Evolutionary conservation across 805 yeast genomes (phyloP).

Genomic region (Starmera dryadoides): DNA sequence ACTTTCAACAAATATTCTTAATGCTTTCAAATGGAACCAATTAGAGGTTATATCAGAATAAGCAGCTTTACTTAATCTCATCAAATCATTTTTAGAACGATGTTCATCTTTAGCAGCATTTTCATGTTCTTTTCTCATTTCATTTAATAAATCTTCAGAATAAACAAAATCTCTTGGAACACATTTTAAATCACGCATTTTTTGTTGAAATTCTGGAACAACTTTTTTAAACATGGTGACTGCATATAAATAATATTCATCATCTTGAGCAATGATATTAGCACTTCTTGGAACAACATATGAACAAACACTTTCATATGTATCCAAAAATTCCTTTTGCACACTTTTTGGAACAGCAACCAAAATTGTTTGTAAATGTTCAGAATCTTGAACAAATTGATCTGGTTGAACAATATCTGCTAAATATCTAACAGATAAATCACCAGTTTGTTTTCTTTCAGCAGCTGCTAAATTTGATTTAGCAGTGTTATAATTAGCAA

Average conservation of each 20-base stretch:
- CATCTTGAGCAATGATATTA: conserved; percentile 56
- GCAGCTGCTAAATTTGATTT: conserved; percentile 80
- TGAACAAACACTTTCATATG: conserved; percentile 69
- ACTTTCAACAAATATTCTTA: conserved; percentile 85
- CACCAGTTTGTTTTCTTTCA: conserved; percentile 91
- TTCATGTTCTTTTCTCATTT: conserved; percentile 72
- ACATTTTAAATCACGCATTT: conserved; percentile 81
- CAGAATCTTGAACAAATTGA: conserved; percentile 80
- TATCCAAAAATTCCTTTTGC: conserved; percentile 50
- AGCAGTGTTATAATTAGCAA: conserved; percentile 70
- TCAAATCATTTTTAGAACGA: conserved; percentile 65
- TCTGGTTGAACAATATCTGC: conserved; percentile 82
- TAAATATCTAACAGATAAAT: conserved; percentile 80
- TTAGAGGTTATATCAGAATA: conserved; percentile 76
- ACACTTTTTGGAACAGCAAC: conserved; percentile 77
- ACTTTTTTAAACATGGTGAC: conserved; percentile 83
- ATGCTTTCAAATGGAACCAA: conserved; percentile 86
- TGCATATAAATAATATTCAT: conserved; percentile 64
- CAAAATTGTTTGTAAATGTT: conserved; percentile 77
- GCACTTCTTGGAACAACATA: conserved; percentile 95
- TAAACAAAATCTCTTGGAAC: conserved; percentile 89
- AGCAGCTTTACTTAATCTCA: conserved; percentile 83
- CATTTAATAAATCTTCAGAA: conserved; percentile 67
- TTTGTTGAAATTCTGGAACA: conserved; percentile 57
- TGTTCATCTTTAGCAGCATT: conserved; percentile 69